Evolutionary conservation across 2,329 filamentous ascomycete genomes (phyloP), one percentile per base, ranked within the genome.

Genomic region (Penicillium brasilianum): DNA sequence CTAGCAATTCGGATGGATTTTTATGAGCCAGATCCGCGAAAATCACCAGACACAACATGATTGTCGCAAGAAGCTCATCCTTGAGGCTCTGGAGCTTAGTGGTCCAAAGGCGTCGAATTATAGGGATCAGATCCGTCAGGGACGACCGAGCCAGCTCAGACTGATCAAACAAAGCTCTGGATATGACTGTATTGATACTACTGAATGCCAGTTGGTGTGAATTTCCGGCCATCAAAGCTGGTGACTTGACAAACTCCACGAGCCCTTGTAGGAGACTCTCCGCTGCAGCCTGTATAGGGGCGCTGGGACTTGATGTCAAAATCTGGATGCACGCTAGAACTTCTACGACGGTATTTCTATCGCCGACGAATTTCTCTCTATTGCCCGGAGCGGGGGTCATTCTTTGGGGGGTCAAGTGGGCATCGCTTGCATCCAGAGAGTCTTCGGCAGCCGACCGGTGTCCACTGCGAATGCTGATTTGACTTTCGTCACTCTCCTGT

Each of bases 31-130:
- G 72, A 55, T 84, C 80, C 28, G 84, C 74, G 34, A 90, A 71
- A 60, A 85, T 79, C 65, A 90, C 83, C 49, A 91, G 79, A 65
- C 89, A 87, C 9, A 89, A 78, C 63, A 90, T 87, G 30, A 97
- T 79, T 1, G 87, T 87, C 66, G 88, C 88, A 36, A 96, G 81
- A 74, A 97, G 90, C 74, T 93, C 92, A 65, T 94, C 90, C 67
- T 89, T 88, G 53, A 95, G 67, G 14, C 85, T 83, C 28, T 84
- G 77, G 49, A 86, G 85, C 67, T 90, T 91, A 41, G 68, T 69
- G n/a, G 85, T 84, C 93, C 94, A 99, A 78, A 92, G 87, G 53
- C 86, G 84, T 58, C 85, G 86, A 65, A 97, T 87, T 48, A 93
- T 76, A 1, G 91, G 90, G 25, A 97, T 72, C 8, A 93, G 74